Evolutionary conservation across 2,329 filamentous ascomycete species (phyloP).

Genomic region (Fusarium buxicola): DNA sequence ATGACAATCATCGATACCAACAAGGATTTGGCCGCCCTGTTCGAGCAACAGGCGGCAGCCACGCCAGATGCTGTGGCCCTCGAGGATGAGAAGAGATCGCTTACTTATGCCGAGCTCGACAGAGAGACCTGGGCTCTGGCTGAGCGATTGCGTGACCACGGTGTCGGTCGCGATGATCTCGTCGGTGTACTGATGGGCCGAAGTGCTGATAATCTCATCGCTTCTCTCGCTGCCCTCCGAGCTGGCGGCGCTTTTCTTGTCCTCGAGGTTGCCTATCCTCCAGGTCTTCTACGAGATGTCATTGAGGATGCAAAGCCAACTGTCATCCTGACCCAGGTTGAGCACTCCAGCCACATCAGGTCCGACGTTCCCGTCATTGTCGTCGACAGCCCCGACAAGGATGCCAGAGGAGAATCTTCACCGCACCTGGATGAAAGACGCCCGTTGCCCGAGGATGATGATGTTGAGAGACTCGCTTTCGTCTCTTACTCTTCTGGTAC

Average conservation of each 20-base stretch:
- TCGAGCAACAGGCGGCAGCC: slow-evolving; percentile 73
- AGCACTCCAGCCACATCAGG: slow-evolving; percentile 74
- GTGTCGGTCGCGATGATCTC: slow-evolving; percentile 77
- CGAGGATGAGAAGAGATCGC: slow-evolving; percentile 74
- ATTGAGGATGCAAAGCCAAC: slow-evolving; percentile 79
- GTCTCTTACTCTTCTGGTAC: slow-evolving; percentile 86
- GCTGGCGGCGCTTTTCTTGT: slow-evolving; percentile 85
- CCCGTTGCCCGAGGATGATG: slow-evolving; percentile 70
- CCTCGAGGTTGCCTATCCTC: slow-evolving; percentile 82
- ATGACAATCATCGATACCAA: slow-evolving; percentile 77
- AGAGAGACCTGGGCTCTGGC: slow-evolving; percentile 73
- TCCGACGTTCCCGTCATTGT: slow-evolving; percentile 71
- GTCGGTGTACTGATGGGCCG: slow-evolving; percentile 81
- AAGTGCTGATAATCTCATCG: slow-evolving; percentile 82
- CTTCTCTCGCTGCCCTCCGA: slow-evolving; percentile 80
- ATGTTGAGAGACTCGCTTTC: slow-evolving; percentile 80
- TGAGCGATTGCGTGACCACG: slow-evolving; percentile 71
- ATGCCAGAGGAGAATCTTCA: slow-evolving; percentile 41
- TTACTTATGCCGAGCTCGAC: slow-evolving; percentile 81
- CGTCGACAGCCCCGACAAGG: slow-evolving; percentile 63
- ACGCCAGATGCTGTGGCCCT: slow-evolving; percentile 78
- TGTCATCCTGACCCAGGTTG: slow-evolving; percentile 75
- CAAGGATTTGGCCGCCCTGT: slow-evolving; percentile 80
- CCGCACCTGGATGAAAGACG: slow-evolving; percentile 55
- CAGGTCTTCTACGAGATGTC: slow-evolving; percentile 78